These are phyloP conservation scores for Schoenoplectus tabernaemontani DNA, from an alignment of 202 grass and related monocot genomes.

Conservation along the genomic window DNA sequence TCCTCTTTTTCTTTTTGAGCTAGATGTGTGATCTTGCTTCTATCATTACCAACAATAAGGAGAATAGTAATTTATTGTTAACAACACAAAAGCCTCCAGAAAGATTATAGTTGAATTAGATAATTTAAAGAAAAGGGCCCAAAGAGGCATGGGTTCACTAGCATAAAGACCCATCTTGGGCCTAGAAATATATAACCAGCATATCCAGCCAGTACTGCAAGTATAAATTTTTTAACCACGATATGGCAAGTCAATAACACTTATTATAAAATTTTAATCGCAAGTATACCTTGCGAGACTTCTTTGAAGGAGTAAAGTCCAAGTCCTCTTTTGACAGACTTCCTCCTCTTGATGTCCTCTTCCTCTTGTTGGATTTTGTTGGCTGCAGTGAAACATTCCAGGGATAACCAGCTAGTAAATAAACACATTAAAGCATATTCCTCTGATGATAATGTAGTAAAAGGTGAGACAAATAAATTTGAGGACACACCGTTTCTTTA, in stretches of 20 bases:
- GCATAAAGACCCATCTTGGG: background rate
- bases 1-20: slow-evolving; percentile 36
- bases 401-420: background rate
- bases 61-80: background rate
- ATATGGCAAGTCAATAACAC: background rate
- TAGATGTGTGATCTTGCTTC: slow-evolving; percentile 30
- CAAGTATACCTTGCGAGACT: slow-evolving; percentile 54
- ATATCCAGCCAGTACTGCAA: too few species aligned
- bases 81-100: background rate
- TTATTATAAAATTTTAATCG: background rate
- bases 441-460: background rate
- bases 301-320: slow-evolving; percentile 35
- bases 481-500: slow-evolving; percentile 23
- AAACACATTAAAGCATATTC: slow-evolving; percentile 17
- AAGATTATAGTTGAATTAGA: background rate
- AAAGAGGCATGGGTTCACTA: slow-evolving; percentile 3
- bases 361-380: slow-evolving; percentile 70
- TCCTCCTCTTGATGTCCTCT: slow-evolving; percentile 41
- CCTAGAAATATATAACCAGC: background rate
- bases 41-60: background rate
- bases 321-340: slow-evolving; percentile 51
- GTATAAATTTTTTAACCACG: too few species aligned
- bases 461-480: background rate
- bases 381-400: slow-evolving; percentile 32
- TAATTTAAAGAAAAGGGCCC: background rate